Base-by-base conservation (phyloP, 1,284 basidiomycete species). In the Cutaneotrichosporon dermatis region DNA sequence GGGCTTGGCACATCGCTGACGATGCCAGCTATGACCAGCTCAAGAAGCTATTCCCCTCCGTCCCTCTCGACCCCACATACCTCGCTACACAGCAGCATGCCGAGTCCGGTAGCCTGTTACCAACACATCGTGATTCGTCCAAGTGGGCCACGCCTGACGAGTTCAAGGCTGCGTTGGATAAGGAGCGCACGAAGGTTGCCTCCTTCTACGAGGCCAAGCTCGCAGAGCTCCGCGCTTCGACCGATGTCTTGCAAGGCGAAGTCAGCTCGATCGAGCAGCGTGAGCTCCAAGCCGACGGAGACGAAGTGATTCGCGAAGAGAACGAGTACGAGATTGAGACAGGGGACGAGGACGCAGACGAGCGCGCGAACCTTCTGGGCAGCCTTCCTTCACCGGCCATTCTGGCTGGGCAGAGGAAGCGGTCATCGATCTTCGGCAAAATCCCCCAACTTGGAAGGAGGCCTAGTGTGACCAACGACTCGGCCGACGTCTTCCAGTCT, bases 141-240 rank as follows among this genome's bases (percentile, higher is more conserved):
- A 81, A 74, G 51, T 73, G 59, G 49, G 75, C 74, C 1, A 64
- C 69, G 8, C 74, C 74, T 43, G 79, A 80, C 41, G 88, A 92
- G 33, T 96, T 97, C 76, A 77, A 82, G 11, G 84, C 86, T 0
- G 82, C 93, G 0, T 82, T 97, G 39, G 88, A 96, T 74, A 82
- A 84, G 59, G 93, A 99, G 71, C 81, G 95, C 45, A 80, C 82
- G 71, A 98, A 95, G 82, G 88, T 98, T 25, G 80, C 82, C 37
- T 63, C 81, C 0, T 98, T 98, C 75, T 98, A 97, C 76, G 83
- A 84, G 58, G 70, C 79, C 6, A 90, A 93, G 75, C 86, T 89
- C 69, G 83, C 81, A 42, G 89, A 93, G 60, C 75, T 94, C 1
- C 70, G 85, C 11, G 81, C 82, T 2, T 86, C 89, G 36, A 79